phyloP scores from a whole-genome alignment of 805 yeast species.

The Wickerhamiella galacta region DNA sequence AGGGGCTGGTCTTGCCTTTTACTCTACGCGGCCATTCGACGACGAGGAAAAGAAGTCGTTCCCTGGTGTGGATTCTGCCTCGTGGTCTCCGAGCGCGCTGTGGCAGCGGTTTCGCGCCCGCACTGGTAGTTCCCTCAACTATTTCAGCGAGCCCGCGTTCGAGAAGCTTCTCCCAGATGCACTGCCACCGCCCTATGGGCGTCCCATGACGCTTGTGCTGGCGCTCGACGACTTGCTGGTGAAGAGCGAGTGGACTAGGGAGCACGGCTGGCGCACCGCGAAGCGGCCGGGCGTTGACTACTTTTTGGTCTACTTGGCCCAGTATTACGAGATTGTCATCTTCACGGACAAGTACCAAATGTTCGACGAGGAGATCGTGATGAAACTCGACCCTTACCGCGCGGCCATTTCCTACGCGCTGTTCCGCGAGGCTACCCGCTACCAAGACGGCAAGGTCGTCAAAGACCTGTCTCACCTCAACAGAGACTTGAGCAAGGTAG shows the following conservation, averaged over 20 bases:
- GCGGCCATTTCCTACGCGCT: slow-evolving; percentile 76
- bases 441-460: slow-evolving; percentile 73
- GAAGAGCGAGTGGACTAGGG: slow-evolving; percentile 82
- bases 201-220: slow-evolving; percentile 80
- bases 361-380: slow-evolving; percentile 68
- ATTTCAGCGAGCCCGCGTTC: slow-evolving; percentile 85
- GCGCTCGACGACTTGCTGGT: slow-evolving; percentile 79
- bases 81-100: slow-evolving; percentile 39
- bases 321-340: slow-evolving; percentile 87
- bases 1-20: slow-evolving; percentile 34
- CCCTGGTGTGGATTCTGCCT: slow-evolving; percentile 46
- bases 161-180: slow-evolving; percentile 90
- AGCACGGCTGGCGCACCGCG: slow-evolving; percentile 95
- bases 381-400: slow-evolving; percentile 83
- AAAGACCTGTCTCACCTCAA: slow-evolving; percentile 83
- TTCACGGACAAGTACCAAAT: slow-evolving; percentile 75
- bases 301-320: slow-evolving; percentile 84
- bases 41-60: slow-evolving; percentile 50
- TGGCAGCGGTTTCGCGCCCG: slow-evolving; percentile 57
- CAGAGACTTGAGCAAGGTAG: slow-evolving; percentile 71
- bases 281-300: slow-evolving; percentile 98
- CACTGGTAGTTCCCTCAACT: slow-evolving; percentile 55
- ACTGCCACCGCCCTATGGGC: slow-evolving; percentile 74
- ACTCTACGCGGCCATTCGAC: slow-evolving; percentile 75
- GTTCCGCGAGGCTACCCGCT: slow-evolving; percentile 79